These are phyloP conservation scores for Prunus davidiana DNA, from an alignment of 306 rosid genomes.

Conservation along the genomic window DNA sequence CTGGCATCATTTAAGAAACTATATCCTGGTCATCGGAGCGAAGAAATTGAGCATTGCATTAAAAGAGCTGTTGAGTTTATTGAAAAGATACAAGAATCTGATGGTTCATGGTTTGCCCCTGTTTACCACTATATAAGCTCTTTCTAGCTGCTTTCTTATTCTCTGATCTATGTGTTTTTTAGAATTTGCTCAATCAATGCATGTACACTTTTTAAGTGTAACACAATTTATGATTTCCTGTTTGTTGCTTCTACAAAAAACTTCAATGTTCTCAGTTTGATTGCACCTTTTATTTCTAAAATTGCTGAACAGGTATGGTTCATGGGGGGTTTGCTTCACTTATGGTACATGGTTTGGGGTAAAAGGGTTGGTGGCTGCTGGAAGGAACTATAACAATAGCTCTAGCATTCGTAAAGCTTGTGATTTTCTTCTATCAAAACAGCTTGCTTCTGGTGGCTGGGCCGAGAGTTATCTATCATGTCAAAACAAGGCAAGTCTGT, in stretches of 20 bases:
- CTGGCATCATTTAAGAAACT: constrained; percentile 49
- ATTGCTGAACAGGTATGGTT: constrained; percentile 73
- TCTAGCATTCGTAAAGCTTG: constrained; percentile 65
- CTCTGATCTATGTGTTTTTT: constrained; percentile 6
- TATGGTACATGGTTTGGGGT: constrained; percentile 85
- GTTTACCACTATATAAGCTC: constrained; percentile 5
- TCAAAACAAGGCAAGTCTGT: constrained; percentile 69
- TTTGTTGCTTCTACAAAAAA: constrained; percentile 3
- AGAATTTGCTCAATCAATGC: background rate
- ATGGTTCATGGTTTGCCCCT: constrained; percentile 84
- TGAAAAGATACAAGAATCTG: constrained; percentile 60
- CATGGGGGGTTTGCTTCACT: constrained; percentile 92
- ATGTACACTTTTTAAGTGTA: constrained; percentile 19
- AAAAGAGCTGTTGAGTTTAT: constrained; percentile 49
- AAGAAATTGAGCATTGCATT: constrained; percentile 60
- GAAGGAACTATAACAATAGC: constrained; percentile 55
- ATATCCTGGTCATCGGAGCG: constrained; percentile 62
- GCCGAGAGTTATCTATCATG: constrained; percentile 85
- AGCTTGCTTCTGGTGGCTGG: constrained; percentile 86
- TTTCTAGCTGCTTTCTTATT: constrained; percentile 6
- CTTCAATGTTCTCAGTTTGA: constrained; percentile 7
- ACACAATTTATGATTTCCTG: background rate
- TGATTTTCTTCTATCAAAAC: constrained; percentile 72
- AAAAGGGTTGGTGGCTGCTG: constrained; percentile 72
- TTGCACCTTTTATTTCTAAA: constrained; percentile 26